Evolutionary conservation across 179 eudicot species (phyloP).

Genomic region (Spinacia oleracea): DNA sequence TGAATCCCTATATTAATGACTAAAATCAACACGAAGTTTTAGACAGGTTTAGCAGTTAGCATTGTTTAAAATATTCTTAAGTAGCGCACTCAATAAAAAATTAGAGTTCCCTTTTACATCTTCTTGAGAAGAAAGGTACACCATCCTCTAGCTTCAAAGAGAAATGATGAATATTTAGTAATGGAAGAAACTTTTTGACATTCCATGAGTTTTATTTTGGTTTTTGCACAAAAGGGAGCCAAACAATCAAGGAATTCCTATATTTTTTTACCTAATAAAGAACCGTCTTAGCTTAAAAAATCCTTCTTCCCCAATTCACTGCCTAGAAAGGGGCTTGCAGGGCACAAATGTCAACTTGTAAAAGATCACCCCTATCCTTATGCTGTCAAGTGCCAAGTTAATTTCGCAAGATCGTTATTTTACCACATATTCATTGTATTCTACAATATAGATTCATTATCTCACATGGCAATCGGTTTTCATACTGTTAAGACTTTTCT

Average conservation of each 20-base stretch:
- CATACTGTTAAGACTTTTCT: background rate
- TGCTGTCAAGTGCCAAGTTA: background rate
- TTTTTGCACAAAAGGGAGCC: background rate
- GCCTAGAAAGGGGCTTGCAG: background rate
- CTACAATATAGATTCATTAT: background rate
- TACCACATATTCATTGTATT: background rate
- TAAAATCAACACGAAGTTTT: background rate
- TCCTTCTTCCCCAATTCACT: background rate
- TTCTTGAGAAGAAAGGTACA: background rate
- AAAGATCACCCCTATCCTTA: background rate
- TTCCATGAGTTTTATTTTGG: background rate
- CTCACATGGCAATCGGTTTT: background rate
- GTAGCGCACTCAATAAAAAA: too few relatives aligned
- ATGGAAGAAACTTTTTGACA: background rate
- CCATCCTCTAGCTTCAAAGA: background rate
- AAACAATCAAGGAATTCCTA: background rate
- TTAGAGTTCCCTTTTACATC: background rate
- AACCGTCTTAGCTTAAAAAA: background rate
- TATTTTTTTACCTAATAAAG: background rate
- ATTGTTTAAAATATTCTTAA: too few relatives aligned
- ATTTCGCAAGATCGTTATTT: background rate
- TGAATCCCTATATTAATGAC: background rate
- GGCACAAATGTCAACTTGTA: background rate
- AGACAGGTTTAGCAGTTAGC: too few relatives aligned
- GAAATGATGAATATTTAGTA: background rate